Conservation (phyloP, 2,329 filamentous ascomycete species). For the Fusarium drepaniforme region DNA sequence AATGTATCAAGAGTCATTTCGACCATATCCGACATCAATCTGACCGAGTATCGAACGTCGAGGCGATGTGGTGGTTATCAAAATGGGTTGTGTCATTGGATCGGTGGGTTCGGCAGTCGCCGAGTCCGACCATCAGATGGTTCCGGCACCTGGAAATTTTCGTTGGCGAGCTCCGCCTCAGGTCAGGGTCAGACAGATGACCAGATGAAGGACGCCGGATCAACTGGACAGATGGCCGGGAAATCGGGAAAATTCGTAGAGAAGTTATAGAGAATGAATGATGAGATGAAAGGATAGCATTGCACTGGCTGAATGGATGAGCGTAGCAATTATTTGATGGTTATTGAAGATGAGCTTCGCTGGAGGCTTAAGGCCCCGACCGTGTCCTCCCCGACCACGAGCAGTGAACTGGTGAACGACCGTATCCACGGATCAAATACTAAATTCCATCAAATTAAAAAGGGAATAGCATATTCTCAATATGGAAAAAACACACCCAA, state of each 20-base stretch:
- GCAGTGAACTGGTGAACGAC: neutral
- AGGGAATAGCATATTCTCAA: neutral
- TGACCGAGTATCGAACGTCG: neutral
- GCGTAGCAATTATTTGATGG: neutral
- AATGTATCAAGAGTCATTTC: neutral
- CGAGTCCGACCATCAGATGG: slow-evolving; percentile 25
- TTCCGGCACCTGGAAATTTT: slow-evolving; percentile 12
- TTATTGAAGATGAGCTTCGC: neutral
- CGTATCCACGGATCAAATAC: neutral
- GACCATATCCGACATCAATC: neutral
- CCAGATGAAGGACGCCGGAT: neutral
- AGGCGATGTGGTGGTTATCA: neutral
- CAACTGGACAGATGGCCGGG: neutral
- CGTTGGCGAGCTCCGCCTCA: slow-evolving; percentile 15
- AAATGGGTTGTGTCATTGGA: neutral
- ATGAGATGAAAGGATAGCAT: too few species aligned
- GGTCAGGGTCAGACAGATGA: neutral
- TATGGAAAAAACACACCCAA: neutral
- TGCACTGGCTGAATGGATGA: neutral
- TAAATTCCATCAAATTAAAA: neutral
- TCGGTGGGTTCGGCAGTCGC: slow-evolving; percentile 18
- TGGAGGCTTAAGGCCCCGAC: neutral
- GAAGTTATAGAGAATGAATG: neutral
- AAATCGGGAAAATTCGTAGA: neutral
- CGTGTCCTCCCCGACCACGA: too few species aligned